Conservation (phyloP, 106 monocot genomes). For the Dendrobium officinale region DNA sequence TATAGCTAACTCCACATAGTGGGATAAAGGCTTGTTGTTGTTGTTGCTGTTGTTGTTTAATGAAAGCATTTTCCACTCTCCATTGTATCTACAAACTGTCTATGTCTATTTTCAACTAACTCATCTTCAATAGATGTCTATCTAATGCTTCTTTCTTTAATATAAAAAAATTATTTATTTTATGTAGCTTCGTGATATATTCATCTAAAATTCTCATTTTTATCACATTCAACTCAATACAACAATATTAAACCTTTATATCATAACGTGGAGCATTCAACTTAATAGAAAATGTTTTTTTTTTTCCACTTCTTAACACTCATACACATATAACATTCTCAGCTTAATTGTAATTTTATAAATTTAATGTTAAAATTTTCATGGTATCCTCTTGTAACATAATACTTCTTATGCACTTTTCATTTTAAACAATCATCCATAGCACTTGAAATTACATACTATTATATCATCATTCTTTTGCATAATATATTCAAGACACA, state of each 20-base stretch:
- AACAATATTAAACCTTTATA: too few species aligned
- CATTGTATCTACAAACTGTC: neutral
- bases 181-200: neutral
- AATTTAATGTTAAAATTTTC: neutral
- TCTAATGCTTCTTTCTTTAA: neutral
- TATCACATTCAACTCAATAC: neutral
- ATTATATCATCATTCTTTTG: too few species aligned
- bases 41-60: neutral
- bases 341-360: neutral
- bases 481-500: too few species aligned
- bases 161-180: neutral
- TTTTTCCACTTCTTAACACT: neutral
- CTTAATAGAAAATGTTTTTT: too few species aligned
- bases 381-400: neutral
- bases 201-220: neutral
- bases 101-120: neutral
- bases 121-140: neutral
- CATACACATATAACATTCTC: neutral
- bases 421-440: neutral
- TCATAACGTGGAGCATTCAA: too few species aligned
- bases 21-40: too few species aligned
- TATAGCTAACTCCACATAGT: too few species aligned
- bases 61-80: neutral
- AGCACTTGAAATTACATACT: neutral
- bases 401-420: neutral